A percentile compares a stretch with the other conserved stretches of the same genome.
Evolutionary conservation across 352 stramenopile genomes (phyloP).

Genomic region (Pythium volutum): DNA sequence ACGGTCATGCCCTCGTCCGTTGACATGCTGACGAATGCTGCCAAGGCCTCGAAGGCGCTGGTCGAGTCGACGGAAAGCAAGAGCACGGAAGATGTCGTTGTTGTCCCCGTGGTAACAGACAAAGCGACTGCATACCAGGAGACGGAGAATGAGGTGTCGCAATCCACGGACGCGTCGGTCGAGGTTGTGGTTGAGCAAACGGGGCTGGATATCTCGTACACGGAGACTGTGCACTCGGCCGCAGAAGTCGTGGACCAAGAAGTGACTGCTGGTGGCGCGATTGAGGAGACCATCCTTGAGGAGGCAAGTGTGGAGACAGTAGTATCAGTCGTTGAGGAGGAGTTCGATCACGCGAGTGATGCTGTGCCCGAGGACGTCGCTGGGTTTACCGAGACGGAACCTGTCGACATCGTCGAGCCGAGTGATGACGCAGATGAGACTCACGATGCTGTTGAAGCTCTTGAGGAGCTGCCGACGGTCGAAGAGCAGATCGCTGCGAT

Average conservation of each 20-base stretch:
- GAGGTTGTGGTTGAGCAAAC: slow-evolving; percentile 17
- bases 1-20: not conserved
- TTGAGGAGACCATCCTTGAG: not conserved
- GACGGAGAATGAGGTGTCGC: not conserved
- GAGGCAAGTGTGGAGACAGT: not conserved
- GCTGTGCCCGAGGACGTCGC: not conserved
- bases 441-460: not conserved
- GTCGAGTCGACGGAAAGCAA: slow-evolving; percentile 4
- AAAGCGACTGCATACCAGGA: not conserved
- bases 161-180: not conserved
- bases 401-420: not conserved
- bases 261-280: not conserved
- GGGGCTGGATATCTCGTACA: slow-evolving; percentile 5
- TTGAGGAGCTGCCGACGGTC: not conserved
- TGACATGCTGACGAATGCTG: slow-evolving; percentile 27
- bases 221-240: not conserved
- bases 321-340: too few species aligned
- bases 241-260: not conserved
- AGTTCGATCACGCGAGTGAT: not conserved
- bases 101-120: not conserved
- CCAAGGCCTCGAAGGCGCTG: slow-evolving; percentile 37
- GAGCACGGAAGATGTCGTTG: not conserved
- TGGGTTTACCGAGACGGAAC: not conserved
- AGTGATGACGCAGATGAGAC: not conserved
- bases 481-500: not conserved